Base-by-base conservation (phyloP, 495 filamentous ascomycete genomes). In the Aspergillus bertholletiae region DNA sequence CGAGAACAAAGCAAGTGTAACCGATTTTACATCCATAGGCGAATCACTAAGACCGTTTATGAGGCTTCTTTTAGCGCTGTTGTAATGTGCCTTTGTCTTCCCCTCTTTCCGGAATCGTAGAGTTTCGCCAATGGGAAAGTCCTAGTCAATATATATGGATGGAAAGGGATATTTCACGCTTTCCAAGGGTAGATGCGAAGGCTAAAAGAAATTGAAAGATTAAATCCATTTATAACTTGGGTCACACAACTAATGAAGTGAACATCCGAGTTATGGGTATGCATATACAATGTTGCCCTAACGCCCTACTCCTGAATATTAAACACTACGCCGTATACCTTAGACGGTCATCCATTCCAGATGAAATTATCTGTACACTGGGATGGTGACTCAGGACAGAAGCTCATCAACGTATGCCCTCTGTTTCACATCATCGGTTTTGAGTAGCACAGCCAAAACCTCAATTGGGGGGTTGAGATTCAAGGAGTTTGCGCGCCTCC, bases 401-500 rank as follows among this genome's bases (percentile, higher is more conserved):
- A 96, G 63, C 64, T 89, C 85, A 69, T 97, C 94, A 49, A 97
- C 84, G 69, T 90, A 82, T 28, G 92, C 88, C 55, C 74, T 73
- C 68, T 96, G 66, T 9, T 60, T 73, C 15, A 64, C 63, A 7
- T 78, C 76, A 32, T 74, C 75, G 7, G 81, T 71, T 64, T 82
- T 87, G 51, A 96, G 60, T 34, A 97, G 65, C 21, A 96, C 88
- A 0, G 90, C 88, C 3, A 97, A 76, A n/a, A 97, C 91, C 68
- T 97, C 92, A 28, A 96, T 78, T 1, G 95, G 94, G 0, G 95
- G 95, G 34, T 89, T 80, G 46, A 99, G 71, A 1, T 87, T 86
- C 43, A 99, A 70, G 43, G 72, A 74, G 40, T 96, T 74, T 2
- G 95, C 95, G 9, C 95, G 81, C 61, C 88, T 83, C 95, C 95